Evolutionary conservation across 1,139 yeast species (phyloP), one percentile per base, ranked within the genome.

Genomic region (Geotrichum histeridarum): DNA sequence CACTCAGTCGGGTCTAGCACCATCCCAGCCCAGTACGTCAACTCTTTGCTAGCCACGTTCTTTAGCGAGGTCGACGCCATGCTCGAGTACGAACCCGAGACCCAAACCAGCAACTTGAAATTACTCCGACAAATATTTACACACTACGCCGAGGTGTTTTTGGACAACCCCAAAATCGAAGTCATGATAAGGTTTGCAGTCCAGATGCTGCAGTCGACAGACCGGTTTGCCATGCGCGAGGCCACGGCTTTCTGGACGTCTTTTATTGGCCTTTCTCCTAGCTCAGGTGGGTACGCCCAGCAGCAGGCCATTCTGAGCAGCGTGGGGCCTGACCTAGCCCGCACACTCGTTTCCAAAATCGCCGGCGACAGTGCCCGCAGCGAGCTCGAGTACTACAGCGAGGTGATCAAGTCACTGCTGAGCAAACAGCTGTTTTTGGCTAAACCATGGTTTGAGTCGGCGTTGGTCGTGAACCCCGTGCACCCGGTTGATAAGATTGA

Each of bases 211-310:
- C 63, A 70, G 8, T 76, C 82, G 0, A 77, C 77, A 50, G 96
- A 88, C 66, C 76, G 84, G 52, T 82, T 84, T 62, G 79, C 87
- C 1, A 70, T 88, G 44, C 80, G 81, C 58, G 75, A 89, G 0
- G 75, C 81, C 0, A 48, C 54, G 9, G 36, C 36, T 9, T 52
- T 52, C 38, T 52, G 54, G 54, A 42, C 38, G 38, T n/a, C 38
- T 14, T 43, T 85, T 11, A 64, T 86, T 1, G 70, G 44, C 6
- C 42, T 76, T 11, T 39, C 54, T 0, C 27, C 27, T 5, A 22
- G 27, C 27, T 22, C 27, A 22, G 27, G 4, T 22, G 52, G 48
- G 14, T 50, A 49, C 30, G 54, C 57, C 8, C 50, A 54, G 12
- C 56, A 56, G 33, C 46, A 39, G 3, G 50, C 42, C 17, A 52